Percentiles rank a stretch among this genome's conserved stretches.
These are phyloP conservation scores for Leccinum longicurvipes DNA, from an alignment of 768 basidiomycete genomes.

Conservation along the genomic window DNA sequence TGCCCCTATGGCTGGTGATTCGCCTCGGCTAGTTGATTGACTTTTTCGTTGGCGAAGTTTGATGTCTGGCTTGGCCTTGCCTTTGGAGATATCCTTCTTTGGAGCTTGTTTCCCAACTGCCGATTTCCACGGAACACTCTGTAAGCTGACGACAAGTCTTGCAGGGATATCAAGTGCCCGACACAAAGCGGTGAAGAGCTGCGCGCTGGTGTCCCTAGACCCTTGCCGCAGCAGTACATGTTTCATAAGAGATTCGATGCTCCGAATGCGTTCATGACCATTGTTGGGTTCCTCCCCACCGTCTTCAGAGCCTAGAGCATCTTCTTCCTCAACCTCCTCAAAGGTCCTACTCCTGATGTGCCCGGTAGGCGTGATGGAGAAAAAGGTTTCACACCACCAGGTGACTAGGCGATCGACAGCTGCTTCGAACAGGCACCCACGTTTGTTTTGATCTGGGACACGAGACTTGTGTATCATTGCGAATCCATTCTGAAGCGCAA, in stretches of 20 bases:
- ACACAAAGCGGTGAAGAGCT: conserved; percentile 88
- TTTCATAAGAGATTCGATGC: conserved; percentile 88
- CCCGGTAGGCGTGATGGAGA: conserved; percentile 57
- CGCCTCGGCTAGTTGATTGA: conserved; percentile 44
- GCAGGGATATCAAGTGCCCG: conserved; percentile 84
- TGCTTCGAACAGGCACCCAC: conserved; percentile 85
- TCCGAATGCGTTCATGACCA: conserved; percentile 67
- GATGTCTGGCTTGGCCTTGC: conserved; percentile 39
- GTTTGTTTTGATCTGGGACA: conserved; percentile 73
- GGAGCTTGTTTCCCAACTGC: conserved; percentile 48
- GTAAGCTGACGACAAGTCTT: conserved; percentile 84
- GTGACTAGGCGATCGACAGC: conserved; percentile 68
- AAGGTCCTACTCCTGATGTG: conserved; percentile 76
- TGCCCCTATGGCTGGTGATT: conserved; percentile 17
- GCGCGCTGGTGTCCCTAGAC: conserved; percentile 81
- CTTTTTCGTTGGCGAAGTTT: conserved; percentile 55
- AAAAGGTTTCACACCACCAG: conserved; percentile 84
- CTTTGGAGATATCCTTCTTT: conserved; percentile 40
- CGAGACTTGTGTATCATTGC: conserved; percentile 75
- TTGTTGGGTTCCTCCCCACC: conserved; percentile 41
- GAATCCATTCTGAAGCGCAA: conserved; percentile 78
- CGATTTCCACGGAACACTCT: conserved; percentile 89
- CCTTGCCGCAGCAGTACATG: conserved; percentile 80
- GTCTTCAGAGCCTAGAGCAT: conserved; percentile 26
- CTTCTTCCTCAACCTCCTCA: conserved; percentile 58